phyloP scores from a whole-genome alignment of 2,329 filamentous ascomycete species.

The Lomentospora prolificans region DNA sequence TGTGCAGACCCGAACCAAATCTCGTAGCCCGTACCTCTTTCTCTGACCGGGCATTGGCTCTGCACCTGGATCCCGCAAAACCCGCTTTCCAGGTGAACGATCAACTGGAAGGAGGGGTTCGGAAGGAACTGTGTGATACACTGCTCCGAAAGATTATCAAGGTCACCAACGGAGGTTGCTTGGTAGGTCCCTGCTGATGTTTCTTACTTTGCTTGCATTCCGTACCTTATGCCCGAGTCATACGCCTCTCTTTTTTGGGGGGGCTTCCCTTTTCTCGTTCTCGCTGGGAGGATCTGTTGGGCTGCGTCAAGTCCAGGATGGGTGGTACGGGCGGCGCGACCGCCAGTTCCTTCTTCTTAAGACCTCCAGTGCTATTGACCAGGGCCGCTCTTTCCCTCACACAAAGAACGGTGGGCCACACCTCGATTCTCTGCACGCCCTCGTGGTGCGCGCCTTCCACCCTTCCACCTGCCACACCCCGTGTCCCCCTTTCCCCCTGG shows the following conservation, averaged over 20 bases:
- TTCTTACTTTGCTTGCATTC: not conserved
- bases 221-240: not conserved
- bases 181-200: not conserved
- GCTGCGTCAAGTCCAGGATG: not conserved
- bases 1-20: constrained; percentile 8
- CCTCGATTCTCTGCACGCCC: not conserved
- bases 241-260: too few species aligned
- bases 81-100: not conserved
- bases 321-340: constrained; percentile 3
- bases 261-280: not conserved
- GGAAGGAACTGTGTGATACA: constrained; percentile 7
- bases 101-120: constrained; percentile 4
- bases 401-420: not conserved
- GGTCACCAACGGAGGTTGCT: not conserved
- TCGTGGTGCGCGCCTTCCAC: not conserved
- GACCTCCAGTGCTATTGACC: constrained; percentile 6
- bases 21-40: not conserved
- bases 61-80: not conserved
- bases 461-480: not conserved
- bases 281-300: not conserved
- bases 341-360: constrained; percentile 6
- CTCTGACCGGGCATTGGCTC: not conserved
- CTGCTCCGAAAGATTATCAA: constrained; percentile 2
- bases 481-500: not conserved
- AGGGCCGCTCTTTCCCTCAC: not conserved